These are phyloP conservation scores for Microsporum ferrugineum DNA, from an alignment of 2,329 filamentous ascomycete species.

Conservation along the genomic window DNA sequence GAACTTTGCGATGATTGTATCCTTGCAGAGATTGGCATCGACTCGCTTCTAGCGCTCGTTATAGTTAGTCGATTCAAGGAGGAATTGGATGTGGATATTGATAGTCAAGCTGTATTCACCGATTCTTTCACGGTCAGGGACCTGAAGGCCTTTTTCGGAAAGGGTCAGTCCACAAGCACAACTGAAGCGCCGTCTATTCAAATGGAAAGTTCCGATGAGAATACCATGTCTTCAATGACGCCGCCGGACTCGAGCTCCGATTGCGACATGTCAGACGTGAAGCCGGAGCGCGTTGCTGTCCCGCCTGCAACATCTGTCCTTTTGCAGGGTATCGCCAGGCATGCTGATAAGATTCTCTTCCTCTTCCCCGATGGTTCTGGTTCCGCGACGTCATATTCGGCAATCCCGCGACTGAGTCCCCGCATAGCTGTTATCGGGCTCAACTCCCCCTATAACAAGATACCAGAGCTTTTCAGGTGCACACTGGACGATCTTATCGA, in stretches of 20 bases:
- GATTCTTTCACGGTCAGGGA: neutral
- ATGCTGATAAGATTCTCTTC: conserved; percentile 24
- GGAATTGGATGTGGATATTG: conserved; percentile 32
- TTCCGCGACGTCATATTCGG: conserved; percentile 34
- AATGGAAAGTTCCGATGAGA: neutral
- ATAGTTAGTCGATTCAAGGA: conserved; percentile 7
- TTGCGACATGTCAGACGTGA: neutral
- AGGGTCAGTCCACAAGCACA: neutral
- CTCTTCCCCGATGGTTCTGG: conserved; percentile 42
- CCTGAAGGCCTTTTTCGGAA: conserved; percentile 1
- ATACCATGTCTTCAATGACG: neutral
- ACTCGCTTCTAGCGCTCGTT: conserved; percentile 10
- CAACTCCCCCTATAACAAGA: conserved; percentile 62
- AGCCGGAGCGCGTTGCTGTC: neutral
- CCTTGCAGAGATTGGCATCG: conserved; percentile 12
- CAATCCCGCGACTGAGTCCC: conserved; percentile 30
- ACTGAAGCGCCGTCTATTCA: neutral
- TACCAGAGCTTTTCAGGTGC: conserved; percentile 53
- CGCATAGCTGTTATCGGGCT: conserved; percentile 44
- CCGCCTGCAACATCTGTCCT: conserved; percentile 24
- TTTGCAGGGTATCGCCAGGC: conserved; percentile 37
- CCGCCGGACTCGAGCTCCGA: neutral
- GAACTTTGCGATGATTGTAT: conserved; percentile 7
- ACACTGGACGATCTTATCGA: conserved; percentile 54
- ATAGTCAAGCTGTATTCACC: neutral